A percentile compares a stretch with the other conserved stretches of the same genome.
These are phyloP conservation scores for Kluyveromyces sp. DNA, from an alignment of 1,139 yeast genomes.

Conservation along the genomic window DNA sequence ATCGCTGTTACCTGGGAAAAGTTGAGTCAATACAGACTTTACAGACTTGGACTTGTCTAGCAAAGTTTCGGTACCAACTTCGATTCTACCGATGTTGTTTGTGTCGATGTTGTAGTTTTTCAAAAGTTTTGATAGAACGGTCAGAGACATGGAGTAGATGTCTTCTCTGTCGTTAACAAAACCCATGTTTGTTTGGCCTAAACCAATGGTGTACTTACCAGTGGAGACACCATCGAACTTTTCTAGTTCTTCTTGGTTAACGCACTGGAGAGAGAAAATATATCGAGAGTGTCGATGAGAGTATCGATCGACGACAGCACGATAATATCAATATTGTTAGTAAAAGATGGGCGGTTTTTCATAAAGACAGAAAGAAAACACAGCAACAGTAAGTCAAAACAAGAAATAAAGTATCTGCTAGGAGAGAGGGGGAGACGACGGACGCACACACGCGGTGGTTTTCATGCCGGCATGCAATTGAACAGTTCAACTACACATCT, in stretches of 20 bases:
- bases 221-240: conserved; percentile 75
- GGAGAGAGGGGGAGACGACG: no score
- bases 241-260: conserved; percentile 85
- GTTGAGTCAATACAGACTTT: conserved; percentile 91
- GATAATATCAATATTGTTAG: no score
- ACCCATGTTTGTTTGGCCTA: conserved; percentile 97
- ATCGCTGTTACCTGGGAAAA: conserved; percentile 82
- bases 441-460: no score
- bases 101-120: conserved; percentile 78
- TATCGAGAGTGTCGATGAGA: background rate
- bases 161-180: conserved; percentile 97
- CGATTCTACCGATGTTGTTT: conserved; percentile 80
- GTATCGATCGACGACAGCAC: background rate
- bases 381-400: no score
- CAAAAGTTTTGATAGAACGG: conserved; percentile 70
- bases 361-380: no score
- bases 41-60: conserved; percentile 96
- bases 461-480: no score
- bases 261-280: conserved; percentile 41
- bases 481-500: no score
- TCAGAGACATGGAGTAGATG: conserved; percentile 83
- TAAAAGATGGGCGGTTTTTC: no score
- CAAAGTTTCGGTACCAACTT: conserved; percentile 97
- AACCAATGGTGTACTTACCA: conserved; percentile 97
- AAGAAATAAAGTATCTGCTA: no score